Percentiles rank a stretch among this genome's conserved stretches.
phyloP scores from a whole-genome alignment of 1,284 basidiomycete genomes.

The Ganoderma sinense region DNA sequence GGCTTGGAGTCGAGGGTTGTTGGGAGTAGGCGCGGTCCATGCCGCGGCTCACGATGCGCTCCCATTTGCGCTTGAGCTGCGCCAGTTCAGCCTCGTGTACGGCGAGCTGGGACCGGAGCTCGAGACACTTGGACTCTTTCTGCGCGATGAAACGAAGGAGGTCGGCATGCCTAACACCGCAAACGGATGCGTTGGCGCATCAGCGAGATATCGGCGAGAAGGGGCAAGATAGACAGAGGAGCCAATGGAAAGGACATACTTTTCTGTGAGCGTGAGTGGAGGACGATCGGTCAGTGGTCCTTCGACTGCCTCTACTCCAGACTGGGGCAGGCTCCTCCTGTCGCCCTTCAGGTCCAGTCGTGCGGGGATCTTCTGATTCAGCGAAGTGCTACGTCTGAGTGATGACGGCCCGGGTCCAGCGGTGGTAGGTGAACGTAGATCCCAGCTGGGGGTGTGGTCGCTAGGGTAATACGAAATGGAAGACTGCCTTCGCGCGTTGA shows the following conservation, averaged over 20 bases:
- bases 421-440: conserved; percentile 37
- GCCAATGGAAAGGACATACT: conserved; percentile 43
- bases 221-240: conserved; percentile 11
- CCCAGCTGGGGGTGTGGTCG: conserved; percentile 41
- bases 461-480: conserved; percentile 67
- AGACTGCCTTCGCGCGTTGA: conserved; percentile 56
- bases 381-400: conserved; percentile 36
- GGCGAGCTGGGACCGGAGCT: conserved; percentile 74
- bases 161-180: conserved; percentile 67
- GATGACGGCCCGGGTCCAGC: conserved; percentile 25
- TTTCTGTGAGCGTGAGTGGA: conserved; percentile 68
- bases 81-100: conserved; percentile 74
- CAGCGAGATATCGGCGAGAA: not conserved
- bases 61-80: conserved; percentile 82
- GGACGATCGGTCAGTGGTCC: conserved; percentile 35
- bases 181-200: not conserved
- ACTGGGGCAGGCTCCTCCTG: conserved; percentile 36
- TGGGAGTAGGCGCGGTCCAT: conserved; percentile 48
- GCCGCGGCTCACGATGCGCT: conserved; percentile 73
- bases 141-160: conserved; percentile 81
- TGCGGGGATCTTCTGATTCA: conserved; percentile 27
- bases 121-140: conserved; percentile 83
- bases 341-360: conserved; percentile 30
- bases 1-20: conserved; percentile 20
- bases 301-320: conserved; percentile 22